Evolutionary conservation across 352 stramenopile genomes (phyloP), one percentile per base, ranked within the genome.

Genomic region (Thalassiosira ordinaria): DNA sequence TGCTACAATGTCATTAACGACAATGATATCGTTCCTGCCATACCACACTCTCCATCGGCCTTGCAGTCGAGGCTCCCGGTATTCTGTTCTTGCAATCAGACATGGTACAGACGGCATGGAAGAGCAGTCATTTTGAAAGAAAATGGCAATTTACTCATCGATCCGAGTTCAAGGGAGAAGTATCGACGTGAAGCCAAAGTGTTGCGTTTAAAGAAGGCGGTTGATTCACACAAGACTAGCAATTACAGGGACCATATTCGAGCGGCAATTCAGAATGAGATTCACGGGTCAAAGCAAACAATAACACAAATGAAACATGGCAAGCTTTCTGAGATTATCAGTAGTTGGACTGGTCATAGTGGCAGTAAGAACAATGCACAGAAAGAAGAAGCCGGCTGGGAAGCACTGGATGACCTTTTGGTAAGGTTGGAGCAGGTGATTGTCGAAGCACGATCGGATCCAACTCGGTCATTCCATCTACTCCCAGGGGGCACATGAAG

Each of bases 21-120:
- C 20, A 68, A 68, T 37, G 59, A 68, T 18, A 68, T 68, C 55
- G 35, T 68, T 14, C 59, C 59, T 39, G 59, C 37, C 29, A 68
- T 68, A 35, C 59, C 59, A 9, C 20, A 68, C 35, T 55, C 59
- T 52, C 59, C 31, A 27, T 68, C 44, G 2, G 33, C 11, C 11
- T 11, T 41, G 11, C 33, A 11, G 11, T 41, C 33, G 33, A 41
- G 33, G 33, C 5, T 41, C 11, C n/a, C 31, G 14, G n/a, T 14
- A 13, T 31, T 68, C 14, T 55, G 29, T 55, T 14, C 59, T 4
- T 68, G 11, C 20, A 29, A 20, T 29, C 37, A 53, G 22, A 68
- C 31, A 2, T 31, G 59, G 22, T 68, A 68, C 20, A 18, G 26
- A 55, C 31, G 59, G 20, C 59, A 68, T 37, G 33, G 59, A 4